Evolutionary conservation across 257 asterid species (phyloP), one percentile per base, ranked within the genome.

Genomic region (Parsonsia alboflavescens): DNA sequence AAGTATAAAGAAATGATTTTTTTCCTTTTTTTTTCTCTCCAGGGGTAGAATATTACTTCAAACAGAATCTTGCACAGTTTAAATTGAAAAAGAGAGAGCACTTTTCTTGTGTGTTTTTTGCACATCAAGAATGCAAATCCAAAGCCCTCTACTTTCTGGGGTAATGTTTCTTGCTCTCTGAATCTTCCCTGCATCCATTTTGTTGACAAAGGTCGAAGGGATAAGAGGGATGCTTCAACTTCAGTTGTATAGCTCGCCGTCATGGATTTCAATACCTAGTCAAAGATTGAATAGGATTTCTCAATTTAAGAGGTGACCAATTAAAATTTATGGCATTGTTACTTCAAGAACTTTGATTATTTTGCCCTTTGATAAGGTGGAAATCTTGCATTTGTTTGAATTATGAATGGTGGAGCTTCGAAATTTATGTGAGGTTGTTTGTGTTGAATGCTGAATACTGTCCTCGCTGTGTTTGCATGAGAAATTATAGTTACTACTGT

Each of bases 161-260:
- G 53, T 39, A 54, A 28, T 4, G 15, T 1, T 8, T 28, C 16
- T 16, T 24, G 46, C 26, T 65, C 22, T 63, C 76, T 62, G 15
- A 2, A 59, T 45, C 10, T 46, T 62, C 59, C 28, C 2, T 26
- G 21, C 9, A 11, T 57, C 15, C 15, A 15, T 21, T 69, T 69
- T 58, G 62, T 68, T 76, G 85, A 87, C 24, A 16, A 63, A 33
- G 4, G 10, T 63, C 16, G 24, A 70, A 53, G 73, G 26, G 45
- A 68, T 45, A 42, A 62, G 33, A 71, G 77, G 77, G 80, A 78
- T 78, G 81, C 62, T 78, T 48, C 81, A 72, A 65, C 88, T 93
- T 87, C 97, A 88, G 82, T 82, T 86, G 76, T 77, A 83, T 82
- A 77, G 86, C 82, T 73, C 74, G 64, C 81, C 78, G 77, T 88